These are phyloP conservation scores for Verticillium nubilum DNA, from an alignment of 2,329 filamentous ascomycete genomes.

Conservation along the genomic window DNA sequence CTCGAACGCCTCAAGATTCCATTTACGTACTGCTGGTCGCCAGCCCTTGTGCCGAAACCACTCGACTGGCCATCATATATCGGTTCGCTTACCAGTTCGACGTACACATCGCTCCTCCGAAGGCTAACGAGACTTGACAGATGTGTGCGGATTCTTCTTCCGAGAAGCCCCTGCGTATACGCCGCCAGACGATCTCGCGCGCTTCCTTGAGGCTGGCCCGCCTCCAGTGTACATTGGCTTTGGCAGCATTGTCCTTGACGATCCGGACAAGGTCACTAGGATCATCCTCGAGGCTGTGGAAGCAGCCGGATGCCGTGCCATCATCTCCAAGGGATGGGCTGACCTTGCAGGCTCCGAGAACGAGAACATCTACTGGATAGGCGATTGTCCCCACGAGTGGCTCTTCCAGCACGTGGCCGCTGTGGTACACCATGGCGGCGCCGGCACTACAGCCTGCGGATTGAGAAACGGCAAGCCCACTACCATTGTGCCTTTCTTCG, in stretches of 20 bases:
- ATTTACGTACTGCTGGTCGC: slow-evolving; percentile 90
- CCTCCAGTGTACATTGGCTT: slow-evolving; percentile 80
- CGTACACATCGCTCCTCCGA: slow-evolving; percentile 18
- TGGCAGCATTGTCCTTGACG: slow-evolving; percentile 75
- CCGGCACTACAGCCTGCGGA: slow-evolving; percentile 80
- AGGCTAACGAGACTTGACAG: slow-evolving; percentile 69
- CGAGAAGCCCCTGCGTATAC: slow-evolving; percentile 62
- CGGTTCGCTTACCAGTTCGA: slow-evolving; percentile 38
- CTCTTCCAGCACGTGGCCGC: slow-evolving; percentile 74
- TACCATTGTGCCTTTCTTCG: slow-evolving; percentile 81
- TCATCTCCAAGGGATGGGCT: slow-evolving; percentile 87
- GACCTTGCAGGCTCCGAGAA: slow-evolving; percentile 76
- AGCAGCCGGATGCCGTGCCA: slow-evolving; percentile 63
- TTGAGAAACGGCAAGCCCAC: slow-evolving; percentile 76
- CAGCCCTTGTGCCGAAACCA: slow-evolving; percentile 73
- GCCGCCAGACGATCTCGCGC: slow-evolving; percentile 58
- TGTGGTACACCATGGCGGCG: slow-evolving; percentile 84
- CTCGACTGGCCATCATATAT: slow-evolving; percentile 33
- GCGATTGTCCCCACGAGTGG: slow-evolving; percentile 86
- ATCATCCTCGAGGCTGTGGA: slow-evolving; percentile 68
- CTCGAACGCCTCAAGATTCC: slow-evolving; percentile 71
- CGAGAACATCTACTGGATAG: slow-evolving; percentile 74
- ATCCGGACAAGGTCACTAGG: slow-evolving; percentile 64
- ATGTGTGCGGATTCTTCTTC: slow-evolving; percentile 73
- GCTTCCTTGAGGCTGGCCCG: slow-evolving; percentile 62